Percentiles rank a stretch among this genome's conserved stretches.
phyloP scores from a whole-genome alignment of 257 asterid genomes.

The Nicotiana paniculata region DNA sequence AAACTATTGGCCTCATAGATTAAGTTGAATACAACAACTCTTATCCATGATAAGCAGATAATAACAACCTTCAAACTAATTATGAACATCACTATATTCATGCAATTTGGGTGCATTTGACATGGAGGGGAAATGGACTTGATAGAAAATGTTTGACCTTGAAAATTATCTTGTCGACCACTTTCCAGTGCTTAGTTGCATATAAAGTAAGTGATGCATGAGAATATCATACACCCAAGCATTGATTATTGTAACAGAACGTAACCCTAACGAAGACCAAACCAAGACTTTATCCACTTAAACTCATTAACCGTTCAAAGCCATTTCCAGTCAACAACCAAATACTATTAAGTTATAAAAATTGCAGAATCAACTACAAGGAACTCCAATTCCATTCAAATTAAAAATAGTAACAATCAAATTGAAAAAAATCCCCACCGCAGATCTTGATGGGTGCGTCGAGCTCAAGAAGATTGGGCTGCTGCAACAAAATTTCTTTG shows the following conservation, averaged over 20 bases:
- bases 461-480: slow-evolving; percentile 72
- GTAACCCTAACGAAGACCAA: neutral
- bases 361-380: neutral
- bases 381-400: neutral
- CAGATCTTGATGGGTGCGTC: slow-evolving; percentile 73
- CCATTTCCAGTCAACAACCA: neutral
- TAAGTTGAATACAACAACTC: no score
- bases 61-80: neutral
- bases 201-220: no score
- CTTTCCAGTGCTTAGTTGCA: neutral
- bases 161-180: no score
- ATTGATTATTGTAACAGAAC: neutral
- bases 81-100: neutral
- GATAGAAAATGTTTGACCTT: no score
- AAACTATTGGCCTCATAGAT: no score
- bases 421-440: slow-evolving; percentile 19
- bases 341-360: neutral
- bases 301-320: neutral
- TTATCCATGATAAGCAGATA: neutral
- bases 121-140: neutral
- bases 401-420: neutral
- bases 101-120: neutral
- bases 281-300: neutral
- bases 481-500: slow-evolving; percentile 44
- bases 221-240: no score